These are phyloP conservation scores for Plenodomus lindquistii DNA, from an alignment of 2,329 filamentous ascomycete species.

Conservation along the genomic window DNA sequence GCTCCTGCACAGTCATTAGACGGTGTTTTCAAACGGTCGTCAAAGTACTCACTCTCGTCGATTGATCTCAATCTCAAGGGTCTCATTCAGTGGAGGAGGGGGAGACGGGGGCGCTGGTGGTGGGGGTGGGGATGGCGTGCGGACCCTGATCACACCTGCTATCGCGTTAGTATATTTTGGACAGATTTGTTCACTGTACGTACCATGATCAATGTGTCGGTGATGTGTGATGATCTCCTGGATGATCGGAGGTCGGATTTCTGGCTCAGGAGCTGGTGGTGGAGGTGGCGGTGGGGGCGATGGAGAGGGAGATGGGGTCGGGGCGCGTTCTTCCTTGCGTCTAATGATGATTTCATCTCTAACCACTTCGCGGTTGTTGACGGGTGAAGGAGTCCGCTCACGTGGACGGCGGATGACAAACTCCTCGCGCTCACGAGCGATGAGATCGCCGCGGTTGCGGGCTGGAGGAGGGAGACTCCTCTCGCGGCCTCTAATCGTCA, in stretches of 20 bases:
- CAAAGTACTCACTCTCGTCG: constrained; percentile 50
- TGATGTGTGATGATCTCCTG: constrained; percentile 90
- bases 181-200: constrained; percentile 33
- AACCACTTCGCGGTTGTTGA: constrained; percentile 41
- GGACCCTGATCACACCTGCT: constrained; percentile 51
- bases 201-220: constrained; percentile 84
- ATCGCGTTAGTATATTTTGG: constrained; percentile 6
- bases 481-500: constrained; percentile 41
- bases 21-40: not conserved
- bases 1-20: constrained; percentile 27
- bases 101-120: constrained; percentile 49
- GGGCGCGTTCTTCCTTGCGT: constrained; percentile 50
- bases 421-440: constrained; percentile 48
- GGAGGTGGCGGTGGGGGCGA: constrained; percentile 51
- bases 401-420: constrained; percentile 46
- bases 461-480: constrained; percentile 43
- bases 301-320: constrained; percentile 58
- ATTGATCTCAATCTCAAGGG: constrained; percentile 60
- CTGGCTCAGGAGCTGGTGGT: constrained; percentile 61
- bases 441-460: constrained; percentile 38
- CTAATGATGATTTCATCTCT: constrained; percentile 50
- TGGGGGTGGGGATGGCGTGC: constrained; percentile 55
- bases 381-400: constrained; percentile 41
- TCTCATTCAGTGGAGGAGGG: constrained; percentile 54
- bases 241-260: constrained; percentile 78